Evolutionary conservation across 2,329 filamentous ascomycete genomes (phyloP).

Genomic region (Neonectria magnoliae): DNA sequence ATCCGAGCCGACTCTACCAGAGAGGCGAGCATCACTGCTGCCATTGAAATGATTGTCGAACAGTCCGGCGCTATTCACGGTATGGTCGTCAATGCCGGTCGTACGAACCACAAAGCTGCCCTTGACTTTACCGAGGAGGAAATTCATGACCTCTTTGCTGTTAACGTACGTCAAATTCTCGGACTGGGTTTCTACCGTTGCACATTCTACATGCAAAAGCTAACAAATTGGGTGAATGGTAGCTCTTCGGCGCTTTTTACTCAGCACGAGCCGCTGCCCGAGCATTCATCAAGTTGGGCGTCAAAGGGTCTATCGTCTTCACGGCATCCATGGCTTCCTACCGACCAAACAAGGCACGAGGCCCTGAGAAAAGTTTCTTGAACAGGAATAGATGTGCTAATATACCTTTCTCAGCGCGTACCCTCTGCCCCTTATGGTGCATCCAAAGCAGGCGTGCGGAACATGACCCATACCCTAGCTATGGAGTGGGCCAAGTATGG

Average conservation of each 20-base stretch:
- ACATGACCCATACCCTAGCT: constrained; percentile 52
- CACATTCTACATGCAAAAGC: not conserved
- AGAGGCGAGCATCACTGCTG: constrained; percentile 52
- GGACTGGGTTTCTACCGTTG: no score
- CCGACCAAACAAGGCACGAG: constrained; percentile 54
- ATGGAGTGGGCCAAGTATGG: constrained; percentile 59
- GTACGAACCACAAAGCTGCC: constrained; percentile 62
- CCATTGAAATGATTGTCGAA: constrained; percentile 53
- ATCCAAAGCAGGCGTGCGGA: constrained; percentile 55
- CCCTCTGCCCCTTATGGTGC: constrained; percentile 56
- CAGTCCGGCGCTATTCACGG: constrained; percentile 53
- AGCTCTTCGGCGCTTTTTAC: constrained; percentile 55
- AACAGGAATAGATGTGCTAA: not conserved
- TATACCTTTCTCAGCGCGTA: not conserved
- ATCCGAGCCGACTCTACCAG: constrained; percentile 57
- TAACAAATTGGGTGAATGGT: not conserved
- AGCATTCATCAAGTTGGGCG: constrained; percentile 49
- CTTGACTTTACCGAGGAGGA: constrained; percentile 51
- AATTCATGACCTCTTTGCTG: constrained; percentile 49
- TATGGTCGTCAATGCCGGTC: constrained; percentile 62
- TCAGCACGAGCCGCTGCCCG: constrained; percentile 56
- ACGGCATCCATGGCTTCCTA: constrained; percentile 60
- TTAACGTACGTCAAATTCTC: constrained; percentile 20
- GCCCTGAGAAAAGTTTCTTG: no score
- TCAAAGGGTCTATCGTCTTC: constrained; percentile 53